Base-by-base conservation (phyloP, 1,284 basidiomycete species). In the Heterobasidion parviporum region DNA sequence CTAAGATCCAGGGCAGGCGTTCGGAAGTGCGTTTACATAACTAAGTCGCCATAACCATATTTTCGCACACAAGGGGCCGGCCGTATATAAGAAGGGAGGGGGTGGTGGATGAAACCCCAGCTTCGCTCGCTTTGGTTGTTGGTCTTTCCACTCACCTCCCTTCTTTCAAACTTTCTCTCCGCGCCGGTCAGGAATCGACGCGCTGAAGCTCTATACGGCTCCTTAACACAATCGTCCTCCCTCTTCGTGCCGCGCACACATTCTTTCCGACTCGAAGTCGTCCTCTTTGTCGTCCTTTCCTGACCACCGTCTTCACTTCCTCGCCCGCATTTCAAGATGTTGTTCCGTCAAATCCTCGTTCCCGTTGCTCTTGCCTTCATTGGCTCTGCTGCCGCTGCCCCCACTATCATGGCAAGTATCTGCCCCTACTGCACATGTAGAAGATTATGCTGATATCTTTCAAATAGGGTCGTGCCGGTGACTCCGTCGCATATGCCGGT, bases 231-330 rank as follows among this genome's bases (percentile, higher is more conserved):
- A 18, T 51, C 16, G 10, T 33, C 8, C 36, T 51, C 32, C 48
- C 18, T 51, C 46, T 48, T 48, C 34, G 50, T 51, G 50, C 50
- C 34, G 50, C 20, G 50, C 50, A 51, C 48, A 15, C 50, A 15
- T 38, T 51, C 33, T 15, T 35, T n/a, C 34, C 16, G 8, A 33
- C 10, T 51, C 16, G 33, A 51, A 12, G 50, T 49, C 20, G 33
- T 20, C 26, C 32, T 51, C 20, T n/a, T 14, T 38, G 8, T 38
- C 8, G 35, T 6, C 20, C n/a, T 33, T 18, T 8, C 32, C 10
- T 33, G 32, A 50, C 2, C 10, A 16, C n/a, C 47, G 10, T 26
- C 33, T 51, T 16, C 36, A 34, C 32, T 18, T 7, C 38, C n/a
- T 16, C 50, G 26, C 26, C 12, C 50, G 8, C 33, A 34, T 51